These are phyloP conservation scores for Volutella citrinella DNA, from an alignment of 2,329 filamentous ascomycete species.

Conservation along the genomic window DNA sequence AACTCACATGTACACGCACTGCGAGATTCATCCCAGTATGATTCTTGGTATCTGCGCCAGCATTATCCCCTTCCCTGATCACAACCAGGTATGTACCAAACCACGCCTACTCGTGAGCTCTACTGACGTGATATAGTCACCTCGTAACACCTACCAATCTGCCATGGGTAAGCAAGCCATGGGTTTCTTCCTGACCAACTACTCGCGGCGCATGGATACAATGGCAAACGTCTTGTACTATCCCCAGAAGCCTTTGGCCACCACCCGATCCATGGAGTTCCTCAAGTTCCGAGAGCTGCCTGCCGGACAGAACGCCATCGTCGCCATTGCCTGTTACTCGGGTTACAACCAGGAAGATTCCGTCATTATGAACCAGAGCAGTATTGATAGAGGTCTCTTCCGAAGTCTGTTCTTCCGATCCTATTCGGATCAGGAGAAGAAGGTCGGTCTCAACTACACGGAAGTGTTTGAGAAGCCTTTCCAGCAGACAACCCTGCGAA, in stretches of 20 bases:
- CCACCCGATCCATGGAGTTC: slow-evolving; percentile 97
- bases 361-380: slow-evolving; percentile 99
- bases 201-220: slow-evolving; percentile 95
- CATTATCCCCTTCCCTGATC: slow-evolving; percentile 99
- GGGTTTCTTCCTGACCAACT: slow-evolving; percentile 98
- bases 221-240: slow-evolving; percentile 99
- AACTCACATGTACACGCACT: slow-evolving; percentile 93
- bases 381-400: slow-evolving; percentile 96
- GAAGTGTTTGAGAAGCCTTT: slow-evolving; percentile 96
- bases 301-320: slow-evolving; percentile 96
- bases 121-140: too few relatives aligned
- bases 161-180: slow-evolving; percentile 99
- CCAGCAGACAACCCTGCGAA: slow-evolving; percentile 78
- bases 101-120: too few relatives aligned
- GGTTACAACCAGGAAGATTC: slow-evolving; percentile 99
- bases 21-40: slow-evolving; percentile 99
- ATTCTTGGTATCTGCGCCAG: slow-evolving; percentile 97
- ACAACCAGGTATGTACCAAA: slow-evolving; percentile 80
- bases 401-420: slow-evolving; percentile 96
- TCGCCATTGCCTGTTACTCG: slow-evolving; percentile 95
- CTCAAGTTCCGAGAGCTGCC: slow-evolving; percentile 96
- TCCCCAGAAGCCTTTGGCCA: slow-evolving; percentile 94
- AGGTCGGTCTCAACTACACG: slow-evolving; percentile 86
- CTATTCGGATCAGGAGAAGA: slow-evolving; percentile 96
- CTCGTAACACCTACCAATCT: slow-evolving; percentile 98